phyloP scores from a whole-genome alignment of 2,329 filamentous ascomycete species.

The Verticillium albo-atrum region DNA sequence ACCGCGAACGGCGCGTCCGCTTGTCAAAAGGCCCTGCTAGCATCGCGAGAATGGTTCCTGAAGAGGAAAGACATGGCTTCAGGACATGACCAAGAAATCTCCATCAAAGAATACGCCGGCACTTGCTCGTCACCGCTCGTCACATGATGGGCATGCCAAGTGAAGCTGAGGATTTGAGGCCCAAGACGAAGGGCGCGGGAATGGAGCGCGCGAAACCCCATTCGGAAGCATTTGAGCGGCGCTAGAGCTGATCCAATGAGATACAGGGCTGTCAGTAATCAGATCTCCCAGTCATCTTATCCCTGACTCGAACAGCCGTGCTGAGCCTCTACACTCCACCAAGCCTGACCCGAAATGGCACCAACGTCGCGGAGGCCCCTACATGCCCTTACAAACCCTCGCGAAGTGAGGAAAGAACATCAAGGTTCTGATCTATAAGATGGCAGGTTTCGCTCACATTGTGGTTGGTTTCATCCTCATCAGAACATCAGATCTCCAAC shows the following conservation, averaged over 20 bases:
- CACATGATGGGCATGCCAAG: not conserved
- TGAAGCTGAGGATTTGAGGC: not conserved
- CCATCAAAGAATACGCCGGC: not conserved
- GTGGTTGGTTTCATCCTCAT: not conserved
- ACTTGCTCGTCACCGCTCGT: not conserved
- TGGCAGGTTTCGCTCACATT: not conserved
- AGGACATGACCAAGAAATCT: not conserved
- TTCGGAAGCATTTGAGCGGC: slow-evolving; percentile 10
- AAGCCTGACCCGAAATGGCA: not conserved
- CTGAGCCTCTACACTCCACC: not conserved
- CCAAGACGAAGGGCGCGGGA: not conserved
- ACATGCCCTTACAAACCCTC: not conserved
- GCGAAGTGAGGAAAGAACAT: not conserved
- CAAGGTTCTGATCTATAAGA: not conserved
- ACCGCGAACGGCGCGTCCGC: slow-evolving; percentile 25
- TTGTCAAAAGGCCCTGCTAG: slow-evolving; percentile 27
- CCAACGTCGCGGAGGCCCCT: not conserved
- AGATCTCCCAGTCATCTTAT: not conserved
- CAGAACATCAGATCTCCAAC: not conserved
- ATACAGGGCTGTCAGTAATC: not conserved
- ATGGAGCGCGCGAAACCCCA: slow-evolving; percentile 4
- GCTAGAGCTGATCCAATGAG: slow-evolving; percentile 2
- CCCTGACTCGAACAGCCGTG: not conserved
- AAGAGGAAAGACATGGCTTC: not conserved
- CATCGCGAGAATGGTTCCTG: slow-evolving; percentile 12